Base-by-base conservation (phyloP, 2,329 filamentous ascomycete genomes). In the Orbilia javanica region DNA sequence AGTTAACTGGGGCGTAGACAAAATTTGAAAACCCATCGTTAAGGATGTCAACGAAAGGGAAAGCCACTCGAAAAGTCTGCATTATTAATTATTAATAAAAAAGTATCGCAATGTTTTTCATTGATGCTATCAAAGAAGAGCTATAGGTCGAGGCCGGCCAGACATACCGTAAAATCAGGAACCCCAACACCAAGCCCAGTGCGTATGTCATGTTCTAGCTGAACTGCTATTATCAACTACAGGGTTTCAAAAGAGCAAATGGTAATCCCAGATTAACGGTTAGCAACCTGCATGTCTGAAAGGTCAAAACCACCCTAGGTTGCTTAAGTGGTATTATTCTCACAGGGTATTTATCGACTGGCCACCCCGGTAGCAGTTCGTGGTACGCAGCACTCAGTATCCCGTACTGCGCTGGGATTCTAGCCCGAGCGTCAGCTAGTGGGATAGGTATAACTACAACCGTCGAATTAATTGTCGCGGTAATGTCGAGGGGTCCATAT, bases 41-140 rank as follows among this genome's bases (percentile, higher is more conserved):
- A 1, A 88, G 83, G 4, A 88, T 81, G 80, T 89, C 88, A 42
- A 89, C 75, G 81, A 89, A 89, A 0, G 88, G 88, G 72, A 88
- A 89, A 79, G 87, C 86, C 76, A 88, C 85, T 7, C 86, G 85
- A 18, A 86, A 83, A 42, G 86, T 86, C 87, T 88, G 66, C n/a
- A n/a, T n/a, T n/a, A n/a, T n/a, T n/a, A n/a, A n/a, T n/a, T n/a
- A n/a, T n/a, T n/a, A n/a, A n/a, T n/a, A n/a, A n/a, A n/a, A 18
- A 5, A 44, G 6, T 20, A 13, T 39, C 13, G 31, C 4, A 10
- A 5, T 34, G 10, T 4, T 34, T n/a, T n/a, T n/a, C n/a, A n/a
- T n/a, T n/a, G n/a, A n/a, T n/a, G n/a, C n/a, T n/a, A n/a, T n/a
- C 10, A 77, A 34, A 77, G 78, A 74, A 6, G 55, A 25, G 44